Evolutionary conservation across 371 early-diverging fungal genomes (phyloP).

Genomic region (Mucor saturninus): DNA sequence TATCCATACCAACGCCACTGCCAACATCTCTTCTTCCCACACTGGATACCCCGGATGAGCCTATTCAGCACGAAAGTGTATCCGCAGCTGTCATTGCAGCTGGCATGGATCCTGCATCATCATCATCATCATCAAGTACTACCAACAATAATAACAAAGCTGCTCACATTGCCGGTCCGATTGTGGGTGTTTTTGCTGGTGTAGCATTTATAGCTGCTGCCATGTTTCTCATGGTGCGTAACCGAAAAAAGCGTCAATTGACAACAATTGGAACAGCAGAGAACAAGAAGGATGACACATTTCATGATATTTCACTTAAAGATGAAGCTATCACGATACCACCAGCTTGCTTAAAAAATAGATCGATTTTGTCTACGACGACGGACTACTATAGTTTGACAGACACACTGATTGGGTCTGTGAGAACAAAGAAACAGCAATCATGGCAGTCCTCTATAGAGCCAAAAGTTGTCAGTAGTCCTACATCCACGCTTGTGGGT

Average conservation of each 20-base stretch:
- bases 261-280: neutral
- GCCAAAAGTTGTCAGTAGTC: slow-evolving; percentile 1
- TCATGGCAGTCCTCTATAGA: neutral
- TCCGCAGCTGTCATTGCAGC: neutral
- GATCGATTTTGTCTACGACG: neutral
- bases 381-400: slow-evolving; percentile 2
- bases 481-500: slow-evolving; percentile 5
- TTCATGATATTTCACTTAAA: slow-evolving; percentile 8
- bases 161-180: neutral
- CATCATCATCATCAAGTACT: neutral
- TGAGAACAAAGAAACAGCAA: slow-evolving; percentile 2
- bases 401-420: neutral
- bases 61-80: neutral
- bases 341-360: neutral
- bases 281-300: neutral
- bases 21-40: too few species aligned
- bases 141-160: neutral
- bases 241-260: slow-evolving; percentile 11
- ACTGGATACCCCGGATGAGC: too few species aligned
- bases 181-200: slow-evolving; percentile 22
- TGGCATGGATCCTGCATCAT: neutral
- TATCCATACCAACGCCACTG: too few species aligned
- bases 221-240: slow-evolving; percentile 18
- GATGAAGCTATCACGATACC: slow-evolving; percentile 5
- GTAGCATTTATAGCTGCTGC: slow-evolving; percentile 21